Evolutionary conservation across 345 rosid species (phyloP).

Genomic region (Microthlaspi erraticum): DNA sequence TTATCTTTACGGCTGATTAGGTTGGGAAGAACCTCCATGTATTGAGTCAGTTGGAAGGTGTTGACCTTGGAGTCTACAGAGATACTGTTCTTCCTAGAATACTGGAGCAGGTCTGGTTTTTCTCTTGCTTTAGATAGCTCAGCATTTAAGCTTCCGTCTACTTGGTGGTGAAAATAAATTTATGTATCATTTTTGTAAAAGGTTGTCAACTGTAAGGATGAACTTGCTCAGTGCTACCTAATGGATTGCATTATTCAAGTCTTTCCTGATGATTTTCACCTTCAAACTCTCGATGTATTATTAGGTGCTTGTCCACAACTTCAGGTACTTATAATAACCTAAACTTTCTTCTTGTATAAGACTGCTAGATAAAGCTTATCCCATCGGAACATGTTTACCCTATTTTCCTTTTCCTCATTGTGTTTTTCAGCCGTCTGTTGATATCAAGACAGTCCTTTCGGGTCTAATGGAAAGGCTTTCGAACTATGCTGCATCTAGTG

Average conservation of each 20-base stretch:
- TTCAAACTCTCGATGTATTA: constrained; percentile 92
- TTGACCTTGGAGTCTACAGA: constrained; percentile 89
- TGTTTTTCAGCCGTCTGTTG: constrained; percentile 82
- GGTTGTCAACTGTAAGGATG: constrained; percentile 99
- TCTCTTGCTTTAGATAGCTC: constrained; percentile 20
- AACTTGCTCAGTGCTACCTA: constrained; percentile 88
- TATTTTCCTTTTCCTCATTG: constrained; percentile 23
- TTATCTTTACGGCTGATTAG: constrained; percentile 51
- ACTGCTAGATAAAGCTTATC: constrained; percentile 16
- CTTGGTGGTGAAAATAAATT: constrained; percentile 6
- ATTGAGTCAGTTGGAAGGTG: constrained; percentile 97
- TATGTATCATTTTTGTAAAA: constrained; percentile 43
- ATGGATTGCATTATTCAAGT: constrained; percentile 99
- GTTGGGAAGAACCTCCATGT: constrained; percentile 99
- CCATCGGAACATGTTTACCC: constrained; percentile 36
- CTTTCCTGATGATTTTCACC: constrained; percentile 96
- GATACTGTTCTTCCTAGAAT: constrained; percentile 95
- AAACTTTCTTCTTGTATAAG: constrained; percentile 8
- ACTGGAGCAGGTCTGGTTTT: constrained; percentile 80
- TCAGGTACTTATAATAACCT: constrained; percentile 58
- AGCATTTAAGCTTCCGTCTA: constrained; percentile 24
- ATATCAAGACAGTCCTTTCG: constrained; percentile 91
- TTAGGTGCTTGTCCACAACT: constrained; percentile 96
- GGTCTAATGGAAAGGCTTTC: constrained; percentile 98
- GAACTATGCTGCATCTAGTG: constrained; percentile 90